Base-by-base conservation (phyloP, 2,329 filamentous ascomycete species). In the Elsinoe arachidis region DNA sequence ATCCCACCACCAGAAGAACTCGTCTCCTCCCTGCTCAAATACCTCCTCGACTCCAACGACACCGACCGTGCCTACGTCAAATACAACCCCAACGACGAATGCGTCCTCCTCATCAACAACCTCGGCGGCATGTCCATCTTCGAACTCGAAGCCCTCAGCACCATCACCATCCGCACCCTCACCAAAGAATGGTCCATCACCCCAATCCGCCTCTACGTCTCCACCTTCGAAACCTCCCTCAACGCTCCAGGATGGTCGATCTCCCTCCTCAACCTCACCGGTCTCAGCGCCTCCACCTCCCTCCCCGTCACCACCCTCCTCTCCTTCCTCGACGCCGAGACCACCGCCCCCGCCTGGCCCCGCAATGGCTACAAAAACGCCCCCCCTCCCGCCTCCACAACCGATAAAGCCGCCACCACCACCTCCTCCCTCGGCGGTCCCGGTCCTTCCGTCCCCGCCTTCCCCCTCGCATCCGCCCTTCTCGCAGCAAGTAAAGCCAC, bases 191-290 rank as follows among this genome's bases (percentile, higher is more conserved):
- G 76, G 74, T 70, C 73, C 3, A 78, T 80, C 52, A 69, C 67
- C 5, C 78, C 78, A 1, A 64, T 66, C 10, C 73, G 77, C 47
- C 74, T 78, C 41, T 76, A 78, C 60, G 72, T 73, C 1, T 74
- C 74, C 5, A 68, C 73, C 2, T 76, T 81, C 46, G 78, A 80
- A 59, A 80, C 78, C 0, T 80, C 76, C 0, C 67, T 81, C 7
- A 81, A 81, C 61, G 79, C 74, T 1, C 78, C 79, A 5, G 79
- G 79, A 3, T 81, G 80, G 70, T 79, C 76, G 6, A 76, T 81
- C 33, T 80, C 78, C 0, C 66, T 82, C 0, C 77, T 77, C 33
- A 81, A 81, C 61, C 67, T 81, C 49, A 73, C 73, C 2, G 69
- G 73, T 35, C 74, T 77, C 62, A 72, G 74, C 5, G 67, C 68